These are phyloP conservation scores for Sisymbrium irio DNA, from an alignment of 345 rosid genomes.

Conservation along the genomic window DNA sequence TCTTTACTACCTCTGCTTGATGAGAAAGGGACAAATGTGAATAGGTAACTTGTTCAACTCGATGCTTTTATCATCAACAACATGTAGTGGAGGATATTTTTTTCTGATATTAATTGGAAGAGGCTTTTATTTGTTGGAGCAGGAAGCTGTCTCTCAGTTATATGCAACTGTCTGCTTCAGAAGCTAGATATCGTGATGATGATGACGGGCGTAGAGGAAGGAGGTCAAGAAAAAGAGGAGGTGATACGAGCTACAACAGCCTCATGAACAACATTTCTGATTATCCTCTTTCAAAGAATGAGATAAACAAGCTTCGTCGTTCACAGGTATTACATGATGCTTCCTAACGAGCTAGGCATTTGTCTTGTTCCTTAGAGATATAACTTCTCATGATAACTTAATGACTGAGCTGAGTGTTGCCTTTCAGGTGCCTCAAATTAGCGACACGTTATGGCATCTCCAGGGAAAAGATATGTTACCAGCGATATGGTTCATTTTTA, in stretches of 20 bases:
- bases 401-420: constrained; percentile 9
- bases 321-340: constrained; percentile 52
- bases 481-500: constrained; percentile 94
- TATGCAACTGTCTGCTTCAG: constrained; percentile 64
- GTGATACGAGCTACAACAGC: constrained; percentile 38
- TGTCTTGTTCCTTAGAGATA: neutral
- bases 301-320: constrained; percentile 72
- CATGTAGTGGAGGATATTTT: neutral
- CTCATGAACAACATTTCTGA: constrained; percentile 38
- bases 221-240: constrained; percentile 55
- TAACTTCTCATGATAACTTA: constrained; percentile 3
- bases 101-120: constrained; percentile 13
- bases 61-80: neutral
- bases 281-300: constrained; percentile 76
- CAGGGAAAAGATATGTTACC: constrained; percentile 81
- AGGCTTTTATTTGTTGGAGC: constrained; percentile 33
- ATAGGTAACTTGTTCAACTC: constrained; percentile 51
- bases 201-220: constrained; percentile 57
- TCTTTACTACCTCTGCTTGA: constrained; percentile 78
- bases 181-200: constrained; percentile 51
- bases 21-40: constrained; percentile 73
- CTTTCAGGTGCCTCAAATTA: constrained; percentile 79
- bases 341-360: neutral
- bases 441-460: constrained; percentile 76
- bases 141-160: constrained; percentile 87